Evolutionary conservation across 345 rosid genomes (phyloP), one percentile per base, ranked within the genome.

Genomic region (Rhodomyrtus tomentosa): DNA sequence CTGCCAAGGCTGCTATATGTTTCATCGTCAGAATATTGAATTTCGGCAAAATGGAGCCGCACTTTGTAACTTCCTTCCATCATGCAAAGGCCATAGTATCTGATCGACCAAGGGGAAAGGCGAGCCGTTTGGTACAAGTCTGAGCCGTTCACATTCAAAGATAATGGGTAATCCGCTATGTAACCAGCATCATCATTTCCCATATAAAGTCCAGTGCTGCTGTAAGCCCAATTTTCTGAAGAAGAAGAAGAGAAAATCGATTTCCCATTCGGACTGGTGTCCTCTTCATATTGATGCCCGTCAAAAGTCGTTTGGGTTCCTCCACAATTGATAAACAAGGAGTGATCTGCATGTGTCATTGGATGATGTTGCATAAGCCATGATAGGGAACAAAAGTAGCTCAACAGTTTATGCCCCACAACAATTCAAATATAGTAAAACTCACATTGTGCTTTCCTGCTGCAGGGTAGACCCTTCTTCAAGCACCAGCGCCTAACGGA

Each of bases 31-130:
- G 96, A 82, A 84, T 83, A 95, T 94, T 91, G 93, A 50, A 97
- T 94, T 88, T 97, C 99, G 25, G 99, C 95, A 86, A 97, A 97
- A 87, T 95, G 94, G 52, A 96, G 98, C 72, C 84, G 82, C 32
- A 95, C 93, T 55, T 88, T 93, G 82, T 95, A 96, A 81, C 90
- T 88, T 52, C 94, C 96, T 24, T 40, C 9, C 54, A 53, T 83
- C 98, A 97, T 83, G 68, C 98, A 97, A 21, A 93, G 89, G 84
- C 92, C 98, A 86, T 93, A 97, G 91, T 95, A 95, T 89, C 85
- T 97, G 82, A 97, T 94, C 8, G 98, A 95, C 6, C 85, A 88
- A 54, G 98, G 94, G 29, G 98, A 86, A 53, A 95, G 89, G 80
- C 98, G 94, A 13, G 98, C 98, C 62, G 91, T 89, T 79, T 56